Conservation (phyloP, 805 yeast species). For the Kuraishia cidri region DNA sequence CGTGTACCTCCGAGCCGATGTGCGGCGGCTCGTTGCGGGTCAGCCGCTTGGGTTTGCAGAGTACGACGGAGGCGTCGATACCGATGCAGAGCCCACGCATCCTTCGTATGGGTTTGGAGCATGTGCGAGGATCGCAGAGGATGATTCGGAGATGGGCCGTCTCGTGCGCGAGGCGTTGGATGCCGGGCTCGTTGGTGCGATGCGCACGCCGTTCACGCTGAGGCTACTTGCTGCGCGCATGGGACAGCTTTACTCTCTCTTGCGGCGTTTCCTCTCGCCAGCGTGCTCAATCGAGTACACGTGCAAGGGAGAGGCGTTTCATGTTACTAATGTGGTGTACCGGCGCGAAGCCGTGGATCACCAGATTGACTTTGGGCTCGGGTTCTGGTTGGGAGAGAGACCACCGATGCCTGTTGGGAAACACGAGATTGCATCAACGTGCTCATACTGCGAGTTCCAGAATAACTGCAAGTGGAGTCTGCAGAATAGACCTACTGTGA, state of each 20-base stretch:
- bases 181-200: constrained; percentile 22
- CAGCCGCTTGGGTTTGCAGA: constrained; percentile 26
- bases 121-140: not conserved
- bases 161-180: too few species aligned
- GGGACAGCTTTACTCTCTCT: constrained; percentile 31
- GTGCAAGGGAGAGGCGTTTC: constrained; percentile 30
- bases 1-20: constrained; percentile 29
- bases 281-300: constrained; percentile 43
- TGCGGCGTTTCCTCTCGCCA: constrained; percentile 26
- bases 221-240: constrained; percentile 46
- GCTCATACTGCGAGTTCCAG: constrained; percentile 48
- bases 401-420: constrained; percentile 32
- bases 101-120: not conserved
- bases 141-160: not conserved
- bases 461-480: constrained; percentile 30
- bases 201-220: constrained; percentile 50
- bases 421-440: constrained; percentile 29
- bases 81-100: constrained; percentile 7
- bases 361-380: constrained; percentile 23
- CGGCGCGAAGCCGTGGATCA: constrained; percentile 18
- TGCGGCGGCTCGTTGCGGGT: constrained; percentile 36
- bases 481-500: too few species aligned
- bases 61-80: constrained; percentile 22
- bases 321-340: constrained; percentile 28
- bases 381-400: constrained; percentile 54